Base-by-base conservation (phyloP, 495 filamentous ascomycete species). In the Neurospora sp. region DNA sequence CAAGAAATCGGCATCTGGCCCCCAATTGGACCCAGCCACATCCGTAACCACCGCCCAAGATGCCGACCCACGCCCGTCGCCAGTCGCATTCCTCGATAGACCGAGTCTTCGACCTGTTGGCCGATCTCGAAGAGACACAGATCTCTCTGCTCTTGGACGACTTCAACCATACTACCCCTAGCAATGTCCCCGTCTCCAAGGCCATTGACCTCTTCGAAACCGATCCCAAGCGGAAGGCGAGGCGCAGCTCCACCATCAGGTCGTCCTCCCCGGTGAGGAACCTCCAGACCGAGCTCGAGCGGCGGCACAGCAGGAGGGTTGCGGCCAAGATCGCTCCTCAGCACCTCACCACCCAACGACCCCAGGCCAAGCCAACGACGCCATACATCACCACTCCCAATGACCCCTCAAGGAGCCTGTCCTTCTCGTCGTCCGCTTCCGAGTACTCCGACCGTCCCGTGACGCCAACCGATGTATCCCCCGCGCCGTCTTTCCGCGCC, bases 51-150 rank as follows among this genome's bases (percentile, higher is more conserved):
- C 46, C 70, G 54, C 35, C 72, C 73, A 76, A 74, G 14, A 83
- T 83, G 81, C 72, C 81, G 27, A 75, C 75, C 75, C 77, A 77
- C 62, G 74, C 79, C 59, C 81, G 79, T 70, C 76, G 76, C 62
- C 78, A 80, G 54, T 77, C 77, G 69, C 76, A 77, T 27, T 83
- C 81, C 46, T 83, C 81, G 14, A 76, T 83, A 75, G 81, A 83
- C 79, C 80, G 79, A 20, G 81, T 82, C 75, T 75, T 83, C 39
- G 80, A 80, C 71, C 79, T 83, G 75, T 79, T 83, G 74, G 76
- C 77, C 69, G 81, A 82, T 72, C 76, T 83, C 39, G 78, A 80
- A 70, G 81, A 83, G 0, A 71, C 41, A 66, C 78, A 83, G 66
- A 80, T 83, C 46, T 71, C 79, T 42, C 35, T 78, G 12, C 79